Conservation (phyloP, 1,284 basidiomycete genomes). For the Pulveroboletus sp. region DNA sequence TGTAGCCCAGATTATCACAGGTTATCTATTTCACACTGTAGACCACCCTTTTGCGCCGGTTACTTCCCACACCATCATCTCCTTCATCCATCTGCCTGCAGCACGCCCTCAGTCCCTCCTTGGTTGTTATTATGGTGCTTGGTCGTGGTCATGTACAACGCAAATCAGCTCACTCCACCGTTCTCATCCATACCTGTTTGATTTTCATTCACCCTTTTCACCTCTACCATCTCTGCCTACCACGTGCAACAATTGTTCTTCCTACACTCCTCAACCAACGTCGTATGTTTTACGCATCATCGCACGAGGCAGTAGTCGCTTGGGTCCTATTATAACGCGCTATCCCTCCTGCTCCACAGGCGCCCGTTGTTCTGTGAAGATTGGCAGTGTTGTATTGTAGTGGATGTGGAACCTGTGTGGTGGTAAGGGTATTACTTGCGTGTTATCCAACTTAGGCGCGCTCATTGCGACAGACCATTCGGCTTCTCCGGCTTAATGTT, state of each 20-base stretch:
- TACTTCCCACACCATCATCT: constrained; percentile 24
- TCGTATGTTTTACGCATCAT: constrained; percentile 33
- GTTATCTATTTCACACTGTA: constrained; percentile 41
- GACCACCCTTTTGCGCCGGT: constrained; percentile 33
- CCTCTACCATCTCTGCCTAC: constrained; percentile 24
- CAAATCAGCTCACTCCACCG: constrained; percentile 34
- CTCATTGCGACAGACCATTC: constrained; percentile 3
- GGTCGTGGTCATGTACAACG: constrained; percentile 42
- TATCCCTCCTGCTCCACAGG: constrained; percentile 16
- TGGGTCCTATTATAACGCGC: constrained; percentile 26
- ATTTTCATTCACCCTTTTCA: constrained; percentile 25
- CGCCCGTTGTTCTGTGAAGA: constrained; percentile 15
- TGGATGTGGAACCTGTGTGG: not conserved
- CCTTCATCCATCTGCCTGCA: constrained; percentile 29
- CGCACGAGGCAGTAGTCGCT: constrained; percentile 19
- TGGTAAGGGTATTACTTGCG: constrained; percentile 16
- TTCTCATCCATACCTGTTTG: constrained; percentile 33
- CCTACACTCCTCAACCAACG: constrained; percentile 34
- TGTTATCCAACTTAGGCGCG: not conserved
- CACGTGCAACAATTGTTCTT: constrained; percentile 36
- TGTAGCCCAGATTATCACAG: constrained; percentile 43
- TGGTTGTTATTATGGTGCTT: constrained; percentile 43
- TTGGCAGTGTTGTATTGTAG: not conserved
- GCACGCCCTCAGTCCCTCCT: constrained; percentile 26
- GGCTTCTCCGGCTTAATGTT: not conserved